These are phyloP conservation scores for Galeopsis tetrahit DNA, from an alignment of 257 asterid species.

Conservation along the genomic window DNA sequence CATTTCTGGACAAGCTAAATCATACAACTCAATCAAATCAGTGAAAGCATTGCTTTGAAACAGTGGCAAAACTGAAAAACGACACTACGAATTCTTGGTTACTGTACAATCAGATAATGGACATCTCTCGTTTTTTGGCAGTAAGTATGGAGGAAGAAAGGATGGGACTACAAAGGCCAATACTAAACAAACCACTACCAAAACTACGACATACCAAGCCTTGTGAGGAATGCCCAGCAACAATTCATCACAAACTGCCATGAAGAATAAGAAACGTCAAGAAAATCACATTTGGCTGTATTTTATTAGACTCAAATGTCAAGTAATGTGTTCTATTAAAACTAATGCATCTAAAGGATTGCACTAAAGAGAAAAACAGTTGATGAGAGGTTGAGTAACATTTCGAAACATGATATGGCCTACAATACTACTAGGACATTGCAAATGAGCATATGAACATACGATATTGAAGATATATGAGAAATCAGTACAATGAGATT, in stretches of 20 bases:
- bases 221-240: slow-evolving; percentile 75
- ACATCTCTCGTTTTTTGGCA: slow-evolving; percentile 53
- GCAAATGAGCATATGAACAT: too few species aligned
- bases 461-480: neutral
- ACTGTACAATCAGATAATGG: slow-evolving; percentile 32
- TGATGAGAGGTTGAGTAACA: neutral
- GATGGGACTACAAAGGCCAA: slow-evolving; percentile 63
- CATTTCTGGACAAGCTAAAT: slow-evolving; percentile 23
- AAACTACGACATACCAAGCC: slow-evolving; percentile 73
- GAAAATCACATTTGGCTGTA: slow-evolving; percentile 15
- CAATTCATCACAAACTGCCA: slow-evolving; percentile 90
- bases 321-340: neutral
- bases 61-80: neutral
- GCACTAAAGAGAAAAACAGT: neutral
- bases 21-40: slow-evolving; percentile 23
- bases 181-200: slow-evolving; percentile 64
- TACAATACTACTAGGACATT: neutral
- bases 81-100: slow-evolving; percentile 55
- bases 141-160: slow-evolving; percentile 65
- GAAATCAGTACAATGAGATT: neutral
- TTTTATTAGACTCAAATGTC: neutral
- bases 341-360: neutral
- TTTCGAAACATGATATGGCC: neutral
- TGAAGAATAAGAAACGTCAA: slow-evolving; percentile 20
- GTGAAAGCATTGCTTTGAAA: neutral